These are phyloP conservation scores for Exophiala sp. DNA, from an alignment of 2,329 filamentous ascomycete genomes.

Conservation along the genomic window DNA sequence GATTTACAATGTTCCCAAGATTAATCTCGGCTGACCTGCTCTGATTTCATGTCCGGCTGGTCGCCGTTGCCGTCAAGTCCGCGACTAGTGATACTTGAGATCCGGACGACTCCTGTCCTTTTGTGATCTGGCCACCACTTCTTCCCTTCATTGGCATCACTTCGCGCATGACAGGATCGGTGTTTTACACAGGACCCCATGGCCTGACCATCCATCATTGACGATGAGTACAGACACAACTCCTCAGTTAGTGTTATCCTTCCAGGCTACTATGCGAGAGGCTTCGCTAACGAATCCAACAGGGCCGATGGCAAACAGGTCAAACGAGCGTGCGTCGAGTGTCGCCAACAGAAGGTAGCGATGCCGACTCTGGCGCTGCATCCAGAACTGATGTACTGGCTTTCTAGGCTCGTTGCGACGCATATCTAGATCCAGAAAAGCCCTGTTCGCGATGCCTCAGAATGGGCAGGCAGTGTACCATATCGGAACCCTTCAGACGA, in stretches of 20 bases:
- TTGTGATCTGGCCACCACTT: no score
- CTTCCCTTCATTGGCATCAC: no score
- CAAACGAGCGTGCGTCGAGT: conserved; percentile 44
- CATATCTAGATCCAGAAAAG: conserved; percentile 34
- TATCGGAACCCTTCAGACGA: conserved; percentile 43
- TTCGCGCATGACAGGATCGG: no score
- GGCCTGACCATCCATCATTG: no score
- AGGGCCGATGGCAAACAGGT: conserved; percentile 24
- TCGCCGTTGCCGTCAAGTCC: no score
- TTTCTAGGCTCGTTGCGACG: conserved; percentile 36
- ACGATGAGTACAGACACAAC: conserved; percentile 15
- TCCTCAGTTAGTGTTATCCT: conserved; percentile 8
- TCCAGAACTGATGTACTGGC: neutral
- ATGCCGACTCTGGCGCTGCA: no score
- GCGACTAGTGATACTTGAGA: no score
- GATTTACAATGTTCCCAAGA: no score
- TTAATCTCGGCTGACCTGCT: no score
- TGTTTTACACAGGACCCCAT: no score
- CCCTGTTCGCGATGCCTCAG: conserved; percentile 40
- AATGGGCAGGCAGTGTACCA: conserved; percentile 35
- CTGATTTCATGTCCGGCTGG: no score
- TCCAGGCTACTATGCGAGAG: neutral
- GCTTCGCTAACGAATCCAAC: neutral
- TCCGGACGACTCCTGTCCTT: no score
- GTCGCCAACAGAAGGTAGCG: conserved; percentile 40